Base-by-base conservation (phyloP, 2,329 filamentous ascomycete species). In the Aureobasidium sp. region DNA sequence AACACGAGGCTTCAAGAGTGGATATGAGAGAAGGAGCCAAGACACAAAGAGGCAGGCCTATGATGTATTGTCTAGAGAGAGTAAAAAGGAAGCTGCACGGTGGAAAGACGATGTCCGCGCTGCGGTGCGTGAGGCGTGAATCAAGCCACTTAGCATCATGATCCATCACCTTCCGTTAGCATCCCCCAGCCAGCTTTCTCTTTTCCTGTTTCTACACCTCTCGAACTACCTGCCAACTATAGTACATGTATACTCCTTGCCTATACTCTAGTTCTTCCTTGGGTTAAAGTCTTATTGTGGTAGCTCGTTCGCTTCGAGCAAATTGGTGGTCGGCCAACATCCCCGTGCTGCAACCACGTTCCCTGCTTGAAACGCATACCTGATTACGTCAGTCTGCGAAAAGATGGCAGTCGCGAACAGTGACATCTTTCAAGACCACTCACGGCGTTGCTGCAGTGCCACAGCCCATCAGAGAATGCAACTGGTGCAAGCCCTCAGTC, bases 361-460 rank as follows among this genome's bases (percentile, higher is more conserved):
- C 37, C 39, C 39, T 56, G 29, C 53, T 57, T 45, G 5, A 33
- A 8, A 48, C 24, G 22, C 42, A 45, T 45, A 15, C 22, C 42
- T 45, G 24, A 9, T 29, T 58, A 58, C 54, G 54, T 58, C 54
- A 58, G 24, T 48, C 29, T 48, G 12, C 0, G 5, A 45, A 58
- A 48, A 58, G 24, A 58, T 58, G 54, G 54, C 54, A 39, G 42
- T 42, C 54, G 39, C 37, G 29, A 54, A 53, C 22, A 40, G 19
- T 53, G n/a, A 39, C 22, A 45, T 45, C 42, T 22, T 24, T 17
- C 14, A 22, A 53, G 24, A 31, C 37, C 39, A 24, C 39, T n/a
- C 53, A 57, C 3, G 53, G 24, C 40, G 53, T 17, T n/a, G 39
- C 29, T 57, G 40, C 40, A 57, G 40, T 45, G 53, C 53, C 53